Evolutionary conservation across 306 rosid genomes (phyloP).

Genomic region (Quercus suber): DNA sequence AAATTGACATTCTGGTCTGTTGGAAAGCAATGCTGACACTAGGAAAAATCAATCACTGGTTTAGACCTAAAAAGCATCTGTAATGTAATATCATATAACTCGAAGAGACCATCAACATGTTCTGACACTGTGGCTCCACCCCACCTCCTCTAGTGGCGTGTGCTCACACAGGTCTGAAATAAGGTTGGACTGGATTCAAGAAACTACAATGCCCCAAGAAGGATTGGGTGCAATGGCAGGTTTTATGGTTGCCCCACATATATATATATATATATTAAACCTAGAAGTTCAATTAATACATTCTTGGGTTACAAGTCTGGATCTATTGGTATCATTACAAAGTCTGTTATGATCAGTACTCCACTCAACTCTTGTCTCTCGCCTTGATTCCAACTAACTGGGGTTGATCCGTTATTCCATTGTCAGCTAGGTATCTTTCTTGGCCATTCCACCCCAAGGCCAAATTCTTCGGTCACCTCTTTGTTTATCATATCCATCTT

Average conservation of each 20-base stretch:
- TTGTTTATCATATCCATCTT: not conserved
- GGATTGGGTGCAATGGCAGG: not conserved
- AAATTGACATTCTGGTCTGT: not conserved
- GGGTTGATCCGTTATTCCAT: not conserved
- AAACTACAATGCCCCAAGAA: not conserved
- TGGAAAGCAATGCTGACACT: not conserved
- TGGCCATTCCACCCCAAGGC: not conserved
- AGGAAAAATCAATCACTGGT: not conserved
- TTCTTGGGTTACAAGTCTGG: not conserved
- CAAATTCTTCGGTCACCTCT: not conserved
- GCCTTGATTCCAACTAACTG: not conserved
- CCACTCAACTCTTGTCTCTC: not conserved
- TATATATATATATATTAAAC: not conserved
- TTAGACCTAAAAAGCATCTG: not conserved
- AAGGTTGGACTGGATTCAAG: not conserved
- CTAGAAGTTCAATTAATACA: not conserved
- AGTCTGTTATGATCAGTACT: not conserved
- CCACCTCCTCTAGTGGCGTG: not conserved
- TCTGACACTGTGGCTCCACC: not conserved
- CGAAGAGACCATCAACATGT: not conserved
- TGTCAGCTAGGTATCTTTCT: not conserved
- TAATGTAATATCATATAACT: not conserved
- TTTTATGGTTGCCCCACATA: not conserved
- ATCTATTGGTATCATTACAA: not conserved
- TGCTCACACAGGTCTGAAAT: not conserved